phyloP scores from a whole-genome alignment of 2,329 filamentous ascomycete genomes.

The Talaromyces amestolkiae region DNA sequence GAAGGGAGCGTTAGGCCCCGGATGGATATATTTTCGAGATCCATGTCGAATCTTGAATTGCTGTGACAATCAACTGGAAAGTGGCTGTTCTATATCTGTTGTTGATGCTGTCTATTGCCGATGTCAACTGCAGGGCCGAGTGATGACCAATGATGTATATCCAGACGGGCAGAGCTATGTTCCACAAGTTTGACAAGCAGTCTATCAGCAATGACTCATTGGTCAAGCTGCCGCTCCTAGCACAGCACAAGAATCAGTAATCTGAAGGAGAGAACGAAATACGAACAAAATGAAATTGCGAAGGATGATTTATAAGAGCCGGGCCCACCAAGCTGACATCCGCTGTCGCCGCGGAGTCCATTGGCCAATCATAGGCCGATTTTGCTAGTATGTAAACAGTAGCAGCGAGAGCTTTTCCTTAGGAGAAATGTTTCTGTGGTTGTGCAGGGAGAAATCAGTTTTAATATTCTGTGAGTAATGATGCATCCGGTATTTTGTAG shows the following conservation, averaged over 20 bases:
- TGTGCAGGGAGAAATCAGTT: background rate
- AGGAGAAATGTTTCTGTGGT: background rate
- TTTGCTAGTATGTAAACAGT: background rate
- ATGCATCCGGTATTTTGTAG: background rate
- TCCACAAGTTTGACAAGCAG: too few relatives aligned
- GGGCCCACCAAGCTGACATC: background rate
- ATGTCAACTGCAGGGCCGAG: background rate
- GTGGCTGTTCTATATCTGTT: background rate
- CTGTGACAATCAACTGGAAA: background rate
- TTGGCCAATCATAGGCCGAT: background rate
- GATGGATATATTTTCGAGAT: background rate
- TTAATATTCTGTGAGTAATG: background rate
- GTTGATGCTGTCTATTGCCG: background rate
- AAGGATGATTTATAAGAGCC: background rate
- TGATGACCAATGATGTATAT: background rate
- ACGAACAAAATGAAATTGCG: background rate
- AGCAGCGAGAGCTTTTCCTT: background rate
- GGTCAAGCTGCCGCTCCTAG: background rate
- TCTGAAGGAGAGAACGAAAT: background rate
- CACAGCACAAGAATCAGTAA: background rate
- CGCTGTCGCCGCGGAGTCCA: background rate
- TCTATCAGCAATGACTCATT: background rate
- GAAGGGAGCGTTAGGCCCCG: background rate
- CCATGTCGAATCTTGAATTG: background rate
- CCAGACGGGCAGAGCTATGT: background rate